Evolutionary conservation across 2,329 filamentous ascomycete species (phyloP).

Genomic region (Colletotrichum sansevieriae): DNA sequence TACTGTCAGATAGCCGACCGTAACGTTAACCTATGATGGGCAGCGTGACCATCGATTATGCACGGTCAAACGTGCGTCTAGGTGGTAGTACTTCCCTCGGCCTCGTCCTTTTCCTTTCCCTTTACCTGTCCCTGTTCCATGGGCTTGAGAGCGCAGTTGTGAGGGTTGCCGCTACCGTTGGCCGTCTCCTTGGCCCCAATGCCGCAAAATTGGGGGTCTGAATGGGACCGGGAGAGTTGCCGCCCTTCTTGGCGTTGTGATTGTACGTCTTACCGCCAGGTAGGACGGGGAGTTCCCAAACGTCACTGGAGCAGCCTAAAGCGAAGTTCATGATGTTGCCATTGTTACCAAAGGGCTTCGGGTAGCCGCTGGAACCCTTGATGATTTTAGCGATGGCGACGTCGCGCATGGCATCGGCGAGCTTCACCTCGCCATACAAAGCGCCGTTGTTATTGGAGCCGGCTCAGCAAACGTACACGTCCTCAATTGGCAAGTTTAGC

Average conservation of each 20-base stretch:
- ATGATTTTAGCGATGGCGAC: not conserved
- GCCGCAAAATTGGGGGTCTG: constrained; percentile 6
- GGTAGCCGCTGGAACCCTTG: constrained; percentile 4
- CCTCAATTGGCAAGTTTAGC: not conserved
- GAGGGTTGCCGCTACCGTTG: constrained; percentile 5
- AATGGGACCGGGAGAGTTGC: constrained; percentile 1
- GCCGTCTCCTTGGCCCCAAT: not conserved
- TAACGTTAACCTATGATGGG: too few relatives aligned
- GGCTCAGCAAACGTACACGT: not conserved
- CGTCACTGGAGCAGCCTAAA: not conserved
- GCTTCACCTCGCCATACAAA: not conserved
- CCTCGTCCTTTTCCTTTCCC: too few relatives aligned
- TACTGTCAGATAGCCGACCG: too few relatives aligned
- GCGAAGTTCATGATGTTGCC: constrained; percentile 19
- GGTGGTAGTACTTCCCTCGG: too few relatives aligned
- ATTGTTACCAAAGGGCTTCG: constrained; percentile 4
- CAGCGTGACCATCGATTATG: too few relatives aligned
- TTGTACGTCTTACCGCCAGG: constrained; percentile 12
- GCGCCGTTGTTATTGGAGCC: not conserved
- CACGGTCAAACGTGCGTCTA: too few relatives aligned
- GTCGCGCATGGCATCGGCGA: constrained; percentile 8
- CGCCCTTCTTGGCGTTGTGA: not conserved
- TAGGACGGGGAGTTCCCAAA: not conserved
- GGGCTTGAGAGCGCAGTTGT: constrained; percentile 6
- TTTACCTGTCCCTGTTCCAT: too few relatives aligned